phyloP scores from a whole-genome alignment of 2,329 filamentous ascomycete genomes.

The Aspergillus fumigatiaffinis region DNA sequence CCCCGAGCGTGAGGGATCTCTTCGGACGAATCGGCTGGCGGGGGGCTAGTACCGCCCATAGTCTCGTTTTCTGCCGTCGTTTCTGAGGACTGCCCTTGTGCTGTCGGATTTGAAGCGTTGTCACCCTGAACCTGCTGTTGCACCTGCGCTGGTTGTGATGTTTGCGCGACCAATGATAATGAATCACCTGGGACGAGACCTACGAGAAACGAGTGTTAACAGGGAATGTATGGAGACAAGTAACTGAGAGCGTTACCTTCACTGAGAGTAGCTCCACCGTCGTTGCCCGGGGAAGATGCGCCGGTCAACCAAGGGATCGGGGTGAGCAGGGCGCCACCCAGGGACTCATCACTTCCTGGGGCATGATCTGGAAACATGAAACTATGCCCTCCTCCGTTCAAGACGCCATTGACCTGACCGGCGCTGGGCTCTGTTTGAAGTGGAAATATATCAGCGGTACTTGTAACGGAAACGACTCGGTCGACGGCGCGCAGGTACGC shows the following conservation, averaged over 20 bases:
- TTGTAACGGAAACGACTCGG: slow-evolving; percentile 85
- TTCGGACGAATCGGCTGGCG: slow-evolving; percentile 54
- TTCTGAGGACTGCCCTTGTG: neutral
- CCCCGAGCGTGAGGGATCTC: slow-evolving; percentile 73
- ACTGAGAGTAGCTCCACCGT: slow-evolving; percentile 10
- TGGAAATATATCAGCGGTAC: slow-evolving; percentile 74
- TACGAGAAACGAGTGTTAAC: neutral
- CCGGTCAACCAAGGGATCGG: slow-evolving; percentile 82
- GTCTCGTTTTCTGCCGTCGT: slow-evolving; percentile 17
- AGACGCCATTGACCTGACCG: slow-evolving; percentile 53
- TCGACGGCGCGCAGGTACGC: slow-evolving; percentile 89
- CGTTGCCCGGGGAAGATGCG: slow-evolving; percentile 25
- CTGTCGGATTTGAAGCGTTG: neutral
- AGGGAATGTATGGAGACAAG: neutral
- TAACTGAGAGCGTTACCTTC: slow-evolving; percentile 7
- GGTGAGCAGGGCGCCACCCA: slow-evolving; percentile 86
- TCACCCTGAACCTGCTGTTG: slow-evolving; percentile 4
- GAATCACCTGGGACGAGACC: neutral
- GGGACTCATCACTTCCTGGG: slow-evolving; percentile 78
- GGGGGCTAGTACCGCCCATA: slow-evolving; percentile 15
- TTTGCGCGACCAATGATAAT: neutral
- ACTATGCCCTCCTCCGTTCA: slow-evolving; percentile 34
- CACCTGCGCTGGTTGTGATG: neutral
- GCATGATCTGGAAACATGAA: slow-evolving; percentile 31
- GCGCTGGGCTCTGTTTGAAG: slow-evolving; percentile 47